Evolutionary conservation across 2,329 filamentous ascomycete genomes (phyloP).

Genomic region (Diaporthe australafricana): DNA sequence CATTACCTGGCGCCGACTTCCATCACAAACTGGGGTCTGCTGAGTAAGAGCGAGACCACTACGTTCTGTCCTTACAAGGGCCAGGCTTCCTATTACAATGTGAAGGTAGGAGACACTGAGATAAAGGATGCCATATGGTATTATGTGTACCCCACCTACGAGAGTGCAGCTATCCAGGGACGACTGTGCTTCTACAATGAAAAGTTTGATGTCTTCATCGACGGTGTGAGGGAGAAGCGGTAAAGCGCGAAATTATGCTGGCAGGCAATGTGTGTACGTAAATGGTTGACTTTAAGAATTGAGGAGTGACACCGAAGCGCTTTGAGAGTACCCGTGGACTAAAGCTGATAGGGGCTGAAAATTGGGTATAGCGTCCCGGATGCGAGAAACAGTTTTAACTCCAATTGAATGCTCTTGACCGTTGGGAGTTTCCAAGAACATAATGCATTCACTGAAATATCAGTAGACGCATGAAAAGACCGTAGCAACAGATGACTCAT

Average conservation of each 20-base stretch:
- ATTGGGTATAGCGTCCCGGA: too few species aligned
- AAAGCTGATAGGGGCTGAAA: too few species aligned
- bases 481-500: not conserved
- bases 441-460: not conserved
- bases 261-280: not conserved
- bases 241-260: not conserved
- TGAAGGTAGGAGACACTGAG: conserved; percentile 58
- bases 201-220: conserved; percentile 71
- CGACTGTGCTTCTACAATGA: conserved; percentile 76
- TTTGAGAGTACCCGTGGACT: not conserved
- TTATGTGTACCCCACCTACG: conserved; percentile 67
- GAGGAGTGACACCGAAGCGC: not conserved
- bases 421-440: not conserved
- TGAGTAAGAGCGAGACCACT: conserved; percentile 62
- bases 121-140: conserved; percentile 70
- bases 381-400: not conserved
- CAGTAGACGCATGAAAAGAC: not conserved
- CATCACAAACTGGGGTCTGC: conserved; percentile 54
- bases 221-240: conserved; percentile 53
- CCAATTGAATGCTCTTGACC: not conserved
- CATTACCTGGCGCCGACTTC: conserved; percentile 69
- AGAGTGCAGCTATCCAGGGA: conserved; percentile 67
- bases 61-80: conserved; percentile 77
- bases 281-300: not conserved
- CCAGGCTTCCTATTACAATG: conserved; percentile 70